Percentiles rank a stretch among this genome's conserved stretches.
Conservation (phyloP, 2,329 filamentous ascomycete species). For the Ceratocystis cubensis region DNA sequence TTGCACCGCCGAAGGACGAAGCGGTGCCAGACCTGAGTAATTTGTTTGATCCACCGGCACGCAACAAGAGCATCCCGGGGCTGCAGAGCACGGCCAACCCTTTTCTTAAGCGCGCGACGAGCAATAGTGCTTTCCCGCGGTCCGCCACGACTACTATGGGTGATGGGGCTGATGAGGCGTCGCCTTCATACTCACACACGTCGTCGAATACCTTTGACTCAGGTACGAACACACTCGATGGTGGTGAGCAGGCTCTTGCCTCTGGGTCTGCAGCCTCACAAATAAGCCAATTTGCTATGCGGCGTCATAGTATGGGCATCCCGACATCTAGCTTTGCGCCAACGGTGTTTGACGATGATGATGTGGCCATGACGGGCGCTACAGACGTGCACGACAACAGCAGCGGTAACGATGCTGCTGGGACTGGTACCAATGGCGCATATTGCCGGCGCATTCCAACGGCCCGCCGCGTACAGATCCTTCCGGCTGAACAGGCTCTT, state of each 20-base stretch:
- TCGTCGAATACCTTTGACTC: conserved; percentile 13
- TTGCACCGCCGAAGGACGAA: conserved; percentile 51
- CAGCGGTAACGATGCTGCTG: neutral
- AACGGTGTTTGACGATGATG: conserved; percentile 21
- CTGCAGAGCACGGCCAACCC: neutral
- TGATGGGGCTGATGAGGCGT: neutral
- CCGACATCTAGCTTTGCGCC: neutral
- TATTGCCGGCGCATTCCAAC: conserved; percentile 54
- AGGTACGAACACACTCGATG: conserved; percentile 41
- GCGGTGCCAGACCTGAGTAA: conserved; percentile 42
- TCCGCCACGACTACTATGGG: neutral
- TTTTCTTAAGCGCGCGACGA: conserved; percentile 12
- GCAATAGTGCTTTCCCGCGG: conserved; percentile 8
- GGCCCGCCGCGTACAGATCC: conserved; percentile 51
- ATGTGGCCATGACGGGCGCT: conserved; percentile 21
- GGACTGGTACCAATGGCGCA: neutral
- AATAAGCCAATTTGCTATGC: neutral
- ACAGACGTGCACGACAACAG: neutral
- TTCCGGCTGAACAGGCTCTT: conserved; percentile 57
- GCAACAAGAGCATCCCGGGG: conserved; percentile 12
- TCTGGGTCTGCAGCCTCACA: neutral
- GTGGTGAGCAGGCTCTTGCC: neutral
- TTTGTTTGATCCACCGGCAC: conserved; percentile 7
- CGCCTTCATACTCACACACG: neutral
- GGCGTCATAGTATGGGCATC: conserved; percentile 4